A percentile compares a stretch with the other conserved stretches of the same genome.
Conservation (phyloP, 352 stramenopile species). For the Phytophthora europaea region DNA sequence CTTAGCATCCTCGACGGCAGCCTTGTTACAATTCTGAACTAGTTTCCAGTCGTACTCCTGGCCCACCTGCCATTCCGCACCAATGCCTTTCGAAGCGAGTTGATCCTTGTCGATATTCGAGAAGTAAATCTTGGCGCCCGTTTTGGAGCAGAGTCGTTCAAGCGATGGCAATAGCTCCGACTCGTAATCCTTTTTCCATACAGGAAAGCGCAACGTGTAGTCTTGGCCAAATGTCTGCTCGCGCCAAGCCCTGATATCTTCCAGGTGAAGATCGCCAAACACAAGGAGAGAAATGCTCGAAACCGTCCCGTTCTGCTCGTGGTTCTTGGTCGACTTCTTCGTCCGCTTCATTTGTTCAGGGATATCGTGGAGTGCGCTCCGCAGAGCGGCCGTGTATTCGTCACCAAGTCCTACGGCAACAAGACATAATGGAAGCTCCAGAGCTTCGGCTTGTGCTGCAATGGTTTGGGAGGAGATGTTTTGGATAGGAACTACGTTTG, state of each 20-base stretch:
- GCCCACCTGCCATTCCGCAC: constrained; percentile 40
- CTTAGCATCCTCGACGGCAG: not conserved
- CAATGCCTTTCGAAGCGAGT: constrained; percentile 31
- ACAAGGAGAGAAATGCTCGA: constrained; percentile 59
- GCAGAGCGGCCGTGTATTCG: constrained; percentile 43
- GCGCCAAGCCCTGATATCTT: constrained; percentile 87
- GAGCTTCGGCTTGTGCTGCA: constrained; percentile 72
- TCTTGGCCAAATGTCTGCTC: constrained; percentile 63
- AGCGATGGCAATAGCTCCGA: constrained; percentile 77
- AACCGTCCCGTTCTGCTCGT: not conserved
- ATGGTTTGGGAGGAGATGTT: constrained; percentile 81
- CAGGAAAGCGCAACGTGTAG: constrained; percentile 75
- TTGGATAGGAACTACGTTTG: constrained; percentile 85
- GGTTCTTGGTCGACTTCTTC: constrained; percentile 30
- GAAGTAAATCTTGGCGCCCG: constrained; percentile 53
- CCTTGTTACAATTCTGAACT: constrained; percentile 43
- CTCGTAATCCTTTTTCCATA: constrained; percentile 80
- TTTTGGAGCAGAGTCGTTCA: constrained; percentile 54
- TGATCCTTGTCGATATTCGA: constrained; percentile 59
- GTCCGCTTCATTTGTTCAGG: constrained; percentile 17
- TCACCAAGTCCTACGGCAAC: constrained; percentile 62
- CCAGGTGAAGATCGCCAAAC: constrained; percentile 92
- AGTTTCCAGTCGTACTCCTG: constrained; percentile 52
- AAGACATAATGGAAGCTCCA: constrained; percentile 83
- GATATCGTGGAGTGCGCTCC: constrained; percentile 42